phyloP scores from a whole-genome alignment of 2,329 filamentous ascomycete genomes.

The Paraconiothyrium sp. region DNA sequence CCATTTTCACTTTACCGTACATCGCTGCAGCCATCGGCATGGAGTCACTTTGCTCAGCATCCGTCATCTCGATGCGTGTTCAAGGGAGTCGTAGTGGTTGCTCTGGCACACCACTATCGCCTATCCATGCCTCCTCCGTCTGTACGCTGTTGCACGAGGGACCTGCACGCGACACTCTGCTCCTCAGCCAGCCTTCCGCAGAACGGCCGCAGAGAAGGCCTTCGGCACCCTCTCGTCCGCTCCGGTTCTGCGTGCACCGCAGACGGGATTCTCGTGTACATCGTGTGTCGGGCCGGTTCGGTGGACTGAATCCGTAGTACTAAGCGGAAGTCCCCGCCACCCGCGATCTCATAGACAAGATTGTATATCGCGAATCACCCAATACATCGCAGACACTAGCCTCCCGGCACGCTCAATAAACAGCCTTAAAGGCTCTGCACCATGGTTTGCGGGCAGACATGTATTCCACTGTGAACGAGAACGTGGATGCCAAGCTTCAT shows the following conservation, averaged over 20 bases:
- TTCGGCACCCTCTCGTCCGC: not conserved
- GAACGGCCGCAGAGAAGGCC: slow-evolving; percentile 7
- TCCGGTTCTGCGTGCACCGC: slow-evolving; percentile 1
- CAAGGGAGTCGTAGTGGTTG: slow-evolving; percentile 4
- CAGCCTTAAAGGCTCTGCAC: not conserved
- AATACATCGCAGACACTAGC: not conserved
- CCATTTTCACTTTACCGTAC: not conserved
- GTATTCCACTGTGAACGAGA: not conserved
- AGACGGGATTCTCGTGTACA: not conserved
- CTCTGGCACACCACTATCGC: slow-evolving; percentile 1
- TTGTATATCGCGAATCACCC: not conserved
- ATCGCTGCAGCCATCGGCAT: not conserved
- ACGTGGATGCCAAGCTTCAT: slow-evolving; percentile 12
- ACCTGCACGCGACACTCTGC: slow-evolving; percentile 5
- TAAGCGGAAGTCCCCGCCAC: not conserved
- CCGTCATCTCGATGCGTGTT: not conserved
- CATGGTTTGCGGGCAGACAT: not conserved
- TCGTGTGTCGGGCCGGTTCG: not conserved
- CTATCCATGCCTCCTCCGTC: slow-evolving; percentile 8
- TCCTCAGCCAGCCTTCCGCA: not conserved
- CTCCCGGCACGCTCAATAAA: not conserved
- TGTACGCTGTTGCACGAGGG: not conserved
- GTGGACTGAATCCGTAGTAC: not conserved
- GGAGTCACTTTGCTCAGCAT: not conserved
- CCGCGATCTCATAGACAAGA: not conserved